phyloP scores from a whole-genome alignment of 768 basidiomycete species.

The Hygrocybe punicea region DNA sequence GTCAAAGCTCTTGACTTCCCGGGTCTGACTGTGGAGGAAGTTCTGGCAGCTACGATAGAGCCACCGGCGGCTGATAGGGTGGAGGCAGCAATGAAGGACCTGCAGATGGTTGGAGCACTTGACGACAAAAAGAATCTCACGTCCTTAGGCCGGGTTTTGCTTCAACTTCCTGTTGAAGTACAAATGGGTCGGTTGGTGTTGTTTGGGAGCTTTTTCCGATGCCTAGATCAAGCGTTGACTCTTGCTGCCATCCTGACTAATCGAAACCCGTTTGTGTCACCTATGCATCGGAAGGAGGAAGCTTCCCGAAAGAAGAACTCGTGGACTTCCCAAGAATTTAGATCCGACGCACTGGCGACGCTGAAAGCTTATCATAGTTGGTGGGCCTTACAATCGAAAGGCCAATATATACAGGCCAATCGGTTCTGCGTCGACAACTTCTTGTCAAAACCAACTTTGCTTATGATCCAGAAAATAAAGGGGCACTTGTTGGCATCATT shows the following conservation, averaged over 20 bases:
- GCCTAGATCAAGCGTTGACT: conserved; percentile 81
- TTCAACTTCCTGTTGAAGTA: conserved; percentile 86
- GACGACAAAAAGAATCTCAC: conserved; percentile 74
- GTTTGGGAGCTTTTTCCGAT: conserved; percentile 90
- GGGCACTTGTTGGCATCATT: conserved; percentile 72
- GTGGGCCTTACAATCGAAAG: conserved; percentile 65
- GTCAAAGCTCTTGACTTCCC: conserved; percentile 91
- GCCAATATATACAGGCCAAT: conserved; percentile 64
- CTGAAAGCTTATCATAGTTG: conserved; percentile 80
- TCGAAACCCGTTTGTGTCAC: conserved; percentile 87
- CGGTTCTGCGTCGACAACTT: conserved; percentile 83
- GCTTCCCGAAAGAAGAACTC: conserved; percentile 69
- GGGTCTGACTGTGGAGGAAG: conserved; percentile 80
- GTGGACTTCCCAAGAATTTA: conserved; percentile 77
- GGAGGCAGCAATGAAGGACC: conserved; percentile 68
- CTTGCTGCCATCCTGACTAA: conserved; percentile 89
- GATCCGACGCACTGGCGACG: conserved; percentile 78
- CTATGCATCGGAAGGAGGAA: conserved; percentile 68
- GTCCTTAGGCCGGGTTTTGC: conserved; percentile 80
- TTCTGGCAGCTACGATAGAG: conserved; percentile 81
- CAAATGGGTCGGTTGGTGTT: conserved; percentile 87
- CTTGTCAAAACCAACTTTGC: conserved; percentile 78
- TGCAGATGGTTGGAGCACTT: conserved; percentile 85
- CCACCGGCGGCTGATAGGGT: conserved; percentile 79
- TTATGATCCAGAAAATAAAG: conserved; percentile 79